Evolutionary conservation across 2,329 filamentous ascomycete species (phyloP).

Genomic region (Monilinia fructicola): DNA sequence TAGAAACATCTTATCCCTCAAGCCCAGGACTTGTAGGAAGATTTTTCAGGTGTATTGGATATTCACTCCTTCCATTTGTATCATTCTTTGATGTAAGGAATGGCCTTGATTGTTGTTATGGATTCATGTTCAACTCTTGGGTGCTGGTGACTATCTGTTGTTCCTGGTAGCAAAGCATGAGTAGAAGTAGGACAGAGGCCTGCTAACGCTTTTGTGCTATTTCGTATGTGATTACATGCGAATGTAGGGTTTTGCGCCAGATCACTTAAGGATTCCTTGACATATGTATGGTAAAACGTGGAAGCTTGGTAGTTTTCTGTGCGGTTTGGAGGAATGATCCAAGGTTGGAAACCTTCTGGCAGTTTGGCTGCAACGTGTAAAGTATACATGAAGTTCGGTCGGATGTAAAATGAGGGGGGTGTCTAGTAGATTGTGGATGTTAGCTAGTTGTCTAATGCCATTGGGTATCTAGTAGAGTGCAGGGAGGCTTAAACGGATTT

Average conservation of each 20-base stretch:
- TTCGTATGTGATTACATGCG: background rate
- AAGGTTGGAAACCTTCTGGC: background rate
- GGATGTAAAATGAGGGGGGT: background rate
- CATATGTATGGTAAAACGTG: background rate
- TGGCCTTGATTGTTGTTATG: background rate
- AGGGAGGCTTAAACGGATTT: background rate
- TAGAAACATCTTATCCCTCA: background rate
- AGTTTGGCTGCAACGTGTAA: background rate
- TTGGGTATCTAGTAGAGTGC: background rate
- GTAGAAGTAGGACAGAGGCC: background rate
- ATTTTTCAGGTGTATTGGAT: background rate
- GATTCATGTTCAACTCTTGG: background rate
- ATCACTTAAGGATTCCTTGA: background rate
- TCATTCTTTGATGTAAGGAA: background rate
- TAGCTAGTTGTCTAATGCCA: conserved; percentile 1
- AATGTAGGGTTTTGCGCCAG: background rate
- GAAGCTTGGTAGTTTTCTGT: background rate
- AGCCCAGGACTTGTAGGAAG: background rate
- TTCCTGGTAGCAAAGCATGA: background rate
- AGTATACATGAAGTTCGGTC: background rate
- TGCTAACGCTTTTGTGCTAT: background rate
- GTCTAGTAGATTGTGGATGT: background rate
- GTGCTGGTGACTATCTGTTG: background rate
- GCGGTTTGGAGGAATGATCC: background rate
- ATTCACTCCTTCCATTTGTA: background rate